Evolutionary conservation across 2,329 filamentous ascomycete species (phyloP), one percentile per base, ranked within the genome.

Genomic region (Pyrenochaeta sp.): DNA sequence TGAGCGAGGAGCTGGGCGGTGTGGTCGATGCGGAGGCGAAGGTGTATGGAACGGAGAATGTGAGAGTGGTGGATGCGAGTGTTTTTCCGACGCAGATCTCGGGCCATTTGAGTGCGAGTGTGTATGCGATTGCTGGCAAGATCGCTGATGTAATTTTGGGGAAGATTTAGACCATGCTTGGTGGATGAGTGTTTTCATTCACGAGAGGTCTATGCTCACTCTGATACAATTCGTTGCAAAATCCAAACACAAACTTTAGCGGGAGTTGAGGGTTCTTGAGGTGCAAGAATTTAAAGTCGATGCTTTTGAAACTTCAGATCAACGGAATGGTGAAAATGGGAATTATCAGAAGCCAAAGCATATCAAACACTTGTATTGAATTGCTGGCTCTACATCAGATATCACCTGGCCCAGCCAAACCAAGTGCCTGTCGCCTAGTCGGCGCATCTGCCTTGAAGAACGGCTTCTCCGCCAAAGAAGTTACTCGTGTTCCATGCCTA

Each of bases 401-500:
- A 66, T 87, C 83, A 7, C 77, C 76, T 1, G 79, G 73, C 6
- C 83, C 83, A 32, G 85, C 69, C n/a, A 87, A 63, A 0, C 86
- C 86, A 29, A 90, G 68, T 0, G 82, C 85, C 56, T 89, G 76
- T 48, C 88, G 77, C 34, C 87, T 78, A 0, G 85, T 87, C 0
- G 85, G 86, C 1, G 86, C 86, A 7, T 78, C 72, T 0, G 80
- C 71, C 39, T 87, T 80, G 55, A 87, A 90, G 58, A 79, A 85
- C 0, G 87, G 87, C 74, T 85, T 85, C 72, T 90, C 88, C 0
- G 85, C 87, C 37, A 90, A 69, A 6, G 83, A 76, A 0, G 86
- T 90, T 3, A 90, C 86, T 19, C 88, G 76, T 0, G 86, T 90
- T 2, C 87, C 87, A 63, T 90, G 87, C 26, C 87, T 76, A 0